phyloP scores from a whole-genome alignment of 345 rosid species.

The Rubroshorea leprosula region DNA sequence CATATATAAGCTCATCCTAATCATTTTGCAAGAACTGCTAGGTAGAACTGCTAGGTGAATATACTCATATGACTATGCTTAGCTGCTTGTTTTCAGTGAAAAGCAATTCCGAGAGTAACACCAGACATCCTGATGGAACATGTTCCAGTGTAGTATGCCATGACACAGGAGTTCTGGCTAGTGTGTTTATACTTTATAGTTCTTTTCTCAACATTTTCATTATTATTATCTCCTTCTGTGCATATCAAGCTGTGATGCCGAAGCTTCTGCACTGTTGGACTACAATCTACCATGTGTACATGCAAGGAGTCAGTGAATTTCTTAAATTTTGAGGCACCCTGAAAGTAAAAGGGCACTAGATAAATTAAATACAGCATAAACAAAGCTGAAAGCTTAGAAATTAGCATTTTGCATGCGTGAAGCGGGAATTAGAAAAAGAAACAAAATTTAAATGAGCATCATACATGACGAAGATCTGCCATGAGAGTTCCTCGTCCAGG shows the following conservation, averaged over 20 bases:
- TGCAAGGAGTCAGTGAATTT: slow-evolving; percentile 71
- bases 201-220: slow-evolving; percentile 32
- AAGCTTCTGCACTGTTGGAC: slow-evolving; percentile 73
- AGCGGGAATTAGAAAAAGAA: slow-evolving; percentile 13
- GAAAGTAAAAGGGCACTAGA: slow-evolving; percentile 19
- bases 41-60: too few relatives aligned
- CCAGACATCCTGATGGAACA: slow-evolving; percentile 81
- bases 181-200: slow-evolving; percentile 44
- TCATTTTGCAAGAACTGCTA: too few relatives aligned
- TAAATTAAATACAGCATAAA: not conserved
- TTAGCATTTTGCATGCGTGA: not conserved
- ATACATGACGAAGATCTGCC: slow-evolving; percentile 87
- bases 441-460: slow-evolving; percentile 17
- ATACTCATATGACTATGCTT: too few relatives aligned
- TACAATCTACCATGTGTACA: slow-evolving; percentile 82
- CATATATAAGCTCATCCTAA: too few relatives aligned
- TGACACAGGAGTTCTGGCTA: slow-evolving; percentile 61
- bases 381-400: not conserved
- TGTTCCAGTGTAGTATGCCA: slow-evolving; percentile 81
- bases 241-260: slow-evolving; percentile 66
- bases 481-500: slow-evolving; percentile 95
- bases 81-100: slow-evolving; percentile 7
- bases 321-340: slow-evolving; percentile 76
- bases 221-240: slow-evolving; percentile 27
- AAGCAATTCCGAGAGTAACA: slow-evolving; percentile 17